These are phyloP conservation scores for Thozetella sp. DNA, from an alignment of 495 filamentous ascomycete genomes.

Conservation along the genomic window DNA sequence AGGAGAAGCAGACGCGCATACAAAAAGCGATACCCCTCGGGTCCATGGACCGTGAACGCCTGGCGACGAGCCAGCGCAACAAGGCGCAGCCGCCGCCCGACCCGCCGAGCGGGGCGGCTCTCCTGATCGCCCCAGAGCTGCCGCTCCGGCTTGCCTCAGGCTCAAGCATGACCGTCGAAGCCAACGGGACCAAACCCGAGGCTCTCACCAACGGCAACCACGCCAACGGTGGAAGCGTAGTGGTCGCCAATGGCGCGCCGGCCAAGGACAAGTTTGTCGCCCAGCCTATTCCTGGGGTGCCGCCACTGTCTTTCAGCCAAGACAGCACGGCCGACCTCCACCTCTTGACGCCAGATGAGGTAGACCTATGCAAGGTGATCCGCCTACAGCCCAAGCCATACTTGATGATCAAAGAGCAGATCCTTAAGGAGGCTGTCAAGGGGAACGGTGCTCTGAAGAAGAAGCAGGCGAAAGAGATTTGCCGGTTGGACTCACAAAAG, in stretches of 20 bases:
- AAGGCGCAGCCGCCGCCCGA: slow-evolving; percentile 66
- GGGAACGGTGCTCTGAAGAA: slow-evolving; percentile 86
- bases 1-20: slow-evolving; percentile 79
- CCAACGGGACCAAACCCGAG: slow-evolving; percentile 26
- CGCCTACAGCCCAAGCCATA: slow-evolving; percentile 92
- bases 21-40: slow-evolving; percentile 71
- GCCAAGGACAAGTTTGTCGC: slow-evolving; percentile 41
- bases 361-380: slow-evolving; percentile 79
- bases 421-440: slow-evolving; percentile 87
- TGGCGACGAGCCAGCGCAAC: slow-evolving; percentile 62
- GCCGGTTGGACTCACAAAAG: slow-evolving; percentile 51
- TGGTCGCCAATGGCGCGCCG: slow-evolving; percentile 35
- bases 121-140: slow-evolving; percentile 77
- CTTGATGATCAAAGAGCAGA: slow-evolving; percentile 85
- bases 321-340: slow-evolving; percentile 84
- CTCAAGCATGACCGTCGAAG: slow-evolving; percentile 10
- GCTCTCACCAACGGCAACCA: slow-evolving; percentile 27
- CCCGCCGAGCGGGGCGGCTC: slow-evolving; percentile 67
- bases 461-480: slow-evolving; percentile 75
- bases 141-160: slow-evolving; percentile 48
- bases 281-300: slow-evolving; percentile 54
- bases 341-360: slow-evolving; percentile 81
- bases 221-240: slow-evolving; percentile 40
- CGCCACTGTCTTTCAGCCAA: slow-evolving; percentile 68
- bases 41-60: slow-evolving; percentile 75